These are phyloP conservation scores for Solanum ossicruentum DNA, from an alignment of 257 asterid species.

Conservation along the genomic window DNA sequence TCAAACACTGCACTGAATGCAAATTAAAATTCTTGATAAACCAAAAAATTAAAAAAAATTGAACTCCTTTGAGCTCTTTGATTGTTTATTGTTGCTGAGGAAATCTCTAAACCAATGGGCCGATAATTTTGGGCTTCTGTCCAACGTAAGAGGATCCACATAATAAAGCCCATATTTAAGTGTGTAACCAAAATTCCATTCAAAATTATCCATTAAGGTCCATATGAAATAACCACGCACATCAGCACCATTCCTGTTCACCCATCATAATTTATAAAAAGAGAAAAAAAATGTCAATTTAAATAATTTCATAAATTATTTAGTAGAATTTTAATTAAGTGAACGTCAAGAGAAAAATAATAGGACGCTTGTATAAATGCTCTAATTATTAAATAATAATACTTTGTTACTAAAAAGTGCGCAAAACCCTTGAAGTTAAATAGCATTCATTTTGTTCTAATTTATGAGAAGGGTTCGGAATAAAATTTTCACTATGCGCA, in stretches of 20 bases:
- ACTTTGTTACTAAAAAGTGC: no score
- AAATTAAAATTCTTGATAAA: background rate
- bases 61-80: background rate
- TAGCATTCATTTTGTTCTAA: no score
- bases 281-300: background rate
- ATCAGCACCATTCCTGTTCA: conserved; percentile 43
- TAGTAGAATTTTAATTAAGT: no score
- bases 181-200: conserved; percentile 43
- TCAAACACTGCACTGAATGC: no score
- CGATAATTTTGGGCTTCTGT: conserved; percentile 44
- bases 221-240: conserved; percentile 67
- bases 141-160: conserved; percentile 20
- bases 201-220: conserved; percentile 64
- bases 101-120: conserved; percentile 55
- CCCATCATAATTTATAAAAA: background rate
- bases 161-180: conserved; percentile 40
- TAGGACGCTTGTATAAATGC: no score
- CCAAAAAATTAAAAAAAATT: background rate
- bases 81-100: conserved; percentile 17
- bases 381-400: no score
- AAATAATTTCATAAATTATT: background rate
- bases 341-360: no score
- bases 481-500: no score
- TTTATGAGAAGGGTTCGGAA: no score
- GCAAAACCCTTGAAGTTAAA: no score